phyloP scores from a whole-genome alignment of 495 filamentous ascomycete genomes.

The Neurospora sp. region DNA sequence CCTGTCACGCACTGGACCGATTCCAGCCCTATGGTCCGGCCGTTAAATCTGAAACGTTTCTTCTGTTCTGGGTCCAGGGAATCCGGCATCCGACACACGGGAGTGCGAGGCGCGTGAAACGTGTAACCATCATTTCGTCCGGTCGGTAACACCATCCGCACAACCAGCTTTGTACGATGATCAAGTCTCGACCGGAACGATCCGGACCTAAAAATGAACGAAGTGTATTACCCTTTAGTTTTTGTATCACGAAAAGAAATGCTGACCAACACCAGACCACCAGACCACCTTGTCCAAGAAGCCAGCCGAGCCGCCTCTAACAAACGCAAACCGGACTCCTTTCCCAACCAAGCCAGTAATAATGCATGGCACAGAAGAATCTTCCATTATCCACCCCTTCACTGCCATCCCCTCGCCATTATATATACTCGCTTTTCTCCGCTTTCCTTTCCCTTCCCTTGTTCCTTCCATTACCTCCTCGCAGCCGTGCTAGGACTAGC shows the following conservation, averaged over 20 bases:
- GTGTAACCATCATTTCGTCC: not conserved
- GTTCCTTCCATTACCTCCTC: conserved; percentile 9
- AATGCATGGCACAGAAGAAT: not conserved
- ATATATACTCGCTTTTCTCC: not conserved
- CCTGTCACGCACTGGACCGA: not conserved
- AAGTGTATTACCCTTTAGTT: not conserved
- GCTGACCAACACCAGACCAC: not conserved
- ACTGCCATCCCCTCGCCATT: not conserved
- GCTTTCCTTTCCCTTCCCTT: not conserved
- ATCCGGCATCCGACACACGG: not conserved
- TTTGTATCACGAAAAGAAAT: not conserved
- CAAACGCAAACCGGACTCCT: not conserved
- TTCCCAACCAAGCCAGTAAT: not conserved
- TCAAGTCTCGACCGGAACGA: not conserved
- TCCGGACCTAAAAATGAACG: not conserved
- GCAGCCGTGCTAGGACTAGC: conserved; percentile 30
- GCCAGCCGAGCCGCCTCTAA: not conserved
- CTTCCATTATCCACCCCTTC: not conserved
- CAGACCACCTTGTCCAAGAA: not conserved
- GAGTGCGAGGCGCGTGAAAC: not conserved
- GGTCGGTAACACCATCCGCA: not conserved
- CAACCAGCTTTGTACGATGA: not conserved
- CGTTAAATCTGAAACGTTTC: not conserved
- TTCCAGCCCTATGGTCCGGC: not conserved
- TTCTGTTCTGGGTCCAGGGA: not conserved